Base-by-base conservation (phyloP, 2,329 filamentous ascomycete genomes). In the Fusarium circinatum region DNA sequence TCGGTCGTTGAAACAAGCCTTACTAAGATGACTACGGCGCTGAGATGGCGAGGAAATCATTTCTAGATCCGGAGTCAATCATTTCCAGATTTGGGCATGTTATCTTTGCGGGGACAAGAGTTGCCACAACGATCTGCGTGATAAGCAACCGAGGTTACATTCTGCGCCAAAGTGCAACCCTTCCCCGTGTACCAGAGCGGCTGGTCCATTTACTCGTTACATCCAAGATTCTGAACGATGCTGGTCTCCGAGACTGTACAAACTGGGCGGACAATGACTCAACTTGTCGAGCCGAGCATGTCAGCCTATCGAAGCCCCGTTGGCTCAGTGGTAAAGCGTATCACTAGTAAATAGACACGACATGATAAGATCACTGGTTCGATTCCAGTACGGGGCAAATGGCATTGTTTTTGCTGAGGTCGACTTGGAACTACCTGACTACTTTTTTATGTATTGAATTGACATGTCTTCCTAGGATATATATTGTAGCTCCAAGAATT, bases 311-410 rank as follows among this genome's bases (percentile, higher is more conserved):
- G 1, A 51, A 51, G 48, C 48, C 48, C 48, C n/a, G 48, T 51
- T 51, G 48, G 30, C 48, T 51, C 48, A 51, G 48, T 51, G 48
- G 48, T 51, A 51, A 51, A 51, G 48, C 48, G 48, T 51, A 51
- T 51, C 48, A 51, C 48, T 51, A 51, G 48, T 51, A 51, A 8
- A 4, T 20, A 6, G 12, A 51, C 48, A 52, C 30, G 48, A 36
- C 30, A 52, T 52, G 48, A 52, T 52, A 52, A 36, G 48, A 52
- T 52, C 48, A 34, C 48, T 52, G 48, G 48, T 52, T 52, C 48
- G 30, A 34, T 52, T 52, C 30, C 48, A 52, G 48, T 52, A 52
- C 48, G 30, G 48, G 48, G 48, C 48, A 52, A 34, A 4, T 15
- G 3, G 4, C 4, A 34, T 26, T 15, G 6, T 4, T 51, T 51